Base-by-base conservation (phyloP, 495 filamentous ascomycete genomes). In the Friedmanniomyces simplex region DNA sequence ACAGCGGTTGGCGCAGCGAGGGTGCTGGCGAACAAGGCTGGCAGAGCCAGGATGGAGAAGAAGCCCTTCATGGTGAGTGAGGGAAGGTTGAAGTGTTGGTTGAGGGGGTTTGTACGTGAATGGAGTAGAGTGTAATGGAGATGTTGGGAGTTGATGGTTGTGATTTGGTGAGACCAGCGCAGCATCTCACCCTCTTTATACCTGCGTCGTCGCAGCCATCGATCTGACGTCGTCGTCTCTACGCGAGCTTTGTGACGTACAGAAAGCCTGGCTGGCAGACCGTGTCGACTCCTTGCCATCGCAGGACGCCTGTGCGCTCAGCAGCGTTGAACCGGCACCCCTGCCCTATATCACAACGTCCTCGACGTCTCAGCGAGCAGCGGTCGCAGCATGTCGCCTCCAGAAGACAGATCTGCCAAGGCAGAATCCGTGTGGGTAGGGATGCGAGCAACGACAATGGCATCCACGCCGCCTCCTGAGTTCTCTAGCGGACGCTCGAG, bases 51-150 rank as follows among this genome's bases (percentile, higher is more conserved):
- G 54, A 57, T 8, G 54, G 53, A 43, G 43, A 50, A 42, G 61
- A 57, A 55, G 56, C 42, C 42, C 54, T 60, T 59, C 55, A 59
- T 59, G 43, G 11, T 62, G 36, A 49, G 2, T 49, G 46, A 14
- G 46, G 46, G 7, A 28, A 16, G 18, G 20, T 49, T 49, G 56
- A 22, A 25, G 46, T 2, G 24, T 18, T 41, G 20, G 47, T 30
- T 16, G 4, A 37, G 16, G 34, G 34, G 13, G 14, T 43, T 43
- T 20, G 39, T 5, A 5, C 14, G 18, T 5, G 10, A 32, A 10
- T 32, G 28, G 39, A 13, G 14, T 43, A 43, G 39, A 43, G 18
- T 43, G 34, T 8, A 37, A 37, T 43, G 39, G 14, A n/a, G 39
- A 43, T 32, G 28, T 32, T 10, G 39, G 2, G 39, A 13, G 18